Evolutionary conservation across 768 basidiomycete species (phyloP).

Genomic region (Kwoniella sp.): DNA sequence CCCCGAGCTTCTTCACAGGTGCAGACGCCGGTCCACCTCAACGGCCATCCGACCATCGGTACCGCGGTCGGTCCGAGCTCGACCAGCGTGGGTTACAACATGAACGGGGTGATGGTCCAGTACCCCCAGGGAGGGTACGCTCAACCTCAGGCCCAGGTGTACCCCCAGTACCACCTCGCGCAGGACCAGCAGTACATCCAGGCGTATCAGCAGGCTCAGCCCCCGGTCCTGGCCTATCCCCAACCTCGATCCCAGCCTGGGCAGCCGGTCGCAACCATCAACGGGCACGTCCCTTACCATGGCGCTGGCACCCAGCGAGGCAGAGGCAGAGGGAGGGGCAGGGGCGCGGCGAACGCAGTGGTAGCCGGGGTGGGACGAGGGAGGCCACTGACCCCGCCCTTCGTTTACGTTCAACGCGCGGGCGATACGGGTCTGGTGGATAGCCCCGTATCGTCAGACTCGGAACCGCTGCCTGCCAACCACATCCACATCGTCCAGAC

Average conservation of each 20-base stretch:
- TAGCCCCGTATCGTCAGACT: slow-evolving; percentile 7
- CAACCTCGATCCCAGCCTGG: too few species aligned
- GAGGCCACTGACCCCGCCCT: slow-evolving; percentile 7
- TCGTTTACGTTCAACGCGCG: slow-evolving; percentile 1
- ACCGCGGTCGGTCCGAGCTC: too few species aligned
- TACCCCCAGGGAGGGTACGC: neutral
- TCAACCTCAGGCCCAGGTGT: neutral
- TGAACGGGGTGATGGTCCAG: too few species aligned
- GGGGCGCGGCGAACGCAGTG: neutral
- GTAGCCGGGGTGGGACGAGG: neutral
- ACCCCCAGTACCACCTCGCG: neutral
- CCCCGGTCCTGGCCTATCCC: too few species aligned
- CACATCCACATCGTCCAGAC: slow-evolving; percentile 8
- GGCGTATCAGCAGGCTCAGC: too few species aligned
- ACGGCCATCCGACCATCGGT: too few species aligned
- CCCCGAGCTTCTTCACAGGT: too few species aligned
- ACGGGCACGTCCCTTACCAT: neutral
- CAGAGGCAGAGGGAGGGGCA: neutral
- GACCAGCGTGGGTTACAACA: too few species aligned
- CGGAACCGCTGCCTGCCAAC: neutral
- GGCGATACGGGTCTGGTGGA: neutral
- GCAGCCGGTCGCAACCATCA: too few species aligned
- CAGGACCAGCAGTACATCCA: neutral
- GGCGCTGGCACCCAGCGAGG: neutral
- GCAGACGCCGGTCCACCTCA: too few species aligned